Evolutionary conservation across 257 asterid species (phyloP).

Genomic region (Solanum bulbocastanum): DNA sequence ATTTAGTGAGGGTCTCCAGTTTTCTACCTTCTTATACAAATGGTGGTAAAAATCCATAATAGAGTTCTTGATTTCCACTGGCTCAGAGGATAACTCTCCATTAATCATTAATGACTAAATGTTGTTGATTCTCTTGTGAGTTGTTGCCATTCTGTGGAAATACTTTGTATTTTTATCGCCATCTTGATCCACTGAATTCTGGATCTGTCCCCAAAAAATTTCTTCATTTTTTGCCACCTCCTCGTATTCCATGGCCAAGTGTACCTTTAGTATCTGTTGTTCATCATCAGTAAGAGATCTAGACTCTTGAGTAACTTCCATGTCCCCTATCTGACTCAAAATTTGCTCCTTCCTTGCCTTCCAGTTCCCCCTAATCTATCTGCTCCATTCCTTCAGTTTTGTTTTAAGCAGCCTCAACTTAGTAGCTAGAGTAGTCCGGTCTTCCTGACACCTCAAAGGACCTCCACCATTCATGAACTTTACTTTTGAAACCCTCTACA

Average conservation of each 20-base stretch:
- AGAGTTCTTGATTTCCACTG: neutral
- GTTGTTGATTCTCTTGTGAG: neutral
- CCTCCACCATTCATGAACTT: neutral
- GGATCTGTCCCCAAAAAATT: too few relatives aligned
- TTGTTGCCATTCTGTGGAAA: neutral
- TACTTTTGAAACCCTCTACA: neutral
- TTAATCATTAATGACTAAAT: too few relatives aligned
- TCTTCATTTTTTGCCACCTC: too few relatives aligned
- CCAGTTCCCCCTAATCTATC: neutral
- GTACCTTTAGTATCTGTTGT: too few relatives aligned
- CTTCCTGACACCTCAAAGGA: neutral
- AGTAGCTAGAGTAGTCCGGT: neutral
- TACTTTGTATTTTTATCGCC: neutral
- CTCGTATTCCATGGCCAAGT: too few relatives aligned
- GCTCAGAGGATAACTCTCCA: neutral
- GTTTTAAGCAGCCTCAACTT: neutral
- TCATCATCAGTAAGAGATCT: neutral
- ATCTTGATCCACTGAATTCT: neutral
- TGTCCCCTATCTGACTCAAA: too few relatives aligned
- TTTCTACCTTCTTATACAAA: neutral
- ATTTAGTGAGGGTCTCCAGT: neutral
- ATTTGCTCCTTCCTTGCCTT: neutral
- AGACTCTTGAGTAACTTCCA: neutral
- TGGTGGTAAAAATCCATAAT: too few relatives aligned
- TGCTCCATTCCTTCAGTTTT: neutral